phyloP scores from a whole-genome alignment of 192 early-diverging fungal species.

The Radiomyces spectabilis region DNA sequence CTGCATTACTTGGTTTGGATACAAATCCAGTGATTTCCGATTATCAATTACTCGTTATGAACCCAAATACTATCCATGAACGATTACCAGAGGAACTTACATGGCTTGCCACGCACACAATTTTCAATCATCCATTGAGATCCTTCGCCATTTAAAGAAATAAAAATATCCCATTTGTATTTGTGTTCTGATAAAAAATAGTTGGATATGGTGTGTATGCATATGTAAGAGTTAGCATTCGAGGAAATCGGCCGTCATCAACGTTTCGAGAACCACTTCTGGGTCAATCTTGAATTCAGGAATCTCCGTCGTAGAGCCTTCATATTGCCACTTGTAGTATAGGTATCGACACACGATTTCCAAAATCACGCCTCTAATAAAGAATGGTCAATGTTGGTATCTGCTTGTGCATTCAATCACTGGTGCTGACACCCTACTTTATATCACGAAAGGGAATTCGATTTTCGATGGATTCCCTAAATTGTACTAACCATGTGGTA shows the following conservation, averaged over 20 bases:
- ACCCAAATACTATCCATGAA: neutral
- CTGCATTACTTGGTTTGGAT: neutral
- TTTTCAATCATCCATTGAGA: conserved; percentile 3
- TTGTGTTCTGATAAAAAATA: neutral
- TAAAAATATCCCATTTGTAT: no score
- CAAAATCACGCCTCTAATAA: conserved; percentile 71
- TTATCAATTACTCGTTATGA: conserved; percentile 2
- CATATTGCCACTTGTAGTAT: conserved; percentile 76
- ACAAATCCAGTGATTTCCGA: neutral
- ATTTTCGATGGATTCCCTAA: conserved; percentile 85
- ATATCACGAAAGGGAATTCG: conserved; percentile 87
- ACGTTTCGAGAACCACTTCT: conserved; percentile 80
- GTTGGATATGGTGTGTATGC: neutral
- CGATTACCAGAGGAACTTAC: conserved; percentile 10
- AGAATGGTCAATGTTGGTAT: neutral
- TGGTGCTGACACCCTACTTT: conserved; percentile 46
- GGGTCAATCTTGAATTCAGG: conserved; percentile 89
- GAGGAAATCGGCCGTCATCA: conserved; percentile 95
- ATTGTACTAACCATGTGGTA: conserved; percentile 78
- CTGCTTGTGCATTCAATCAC: neutral
- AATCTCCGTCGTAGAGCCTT: conserved; percentile 59
- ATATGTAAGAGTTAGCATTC: conserved; percentile 58
- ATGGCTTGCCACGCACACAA: neutral
- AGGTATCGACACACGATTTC: conserved; percentile 94
- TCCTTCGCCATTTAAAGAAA: no score